Percentiles rank a stretch among this genome's conserved stretches.
Evolutionary conservation across 2,329 filamentous ascomycete genomes (phyloP).

Genomic region (Falciphora oryzae): DNA sequence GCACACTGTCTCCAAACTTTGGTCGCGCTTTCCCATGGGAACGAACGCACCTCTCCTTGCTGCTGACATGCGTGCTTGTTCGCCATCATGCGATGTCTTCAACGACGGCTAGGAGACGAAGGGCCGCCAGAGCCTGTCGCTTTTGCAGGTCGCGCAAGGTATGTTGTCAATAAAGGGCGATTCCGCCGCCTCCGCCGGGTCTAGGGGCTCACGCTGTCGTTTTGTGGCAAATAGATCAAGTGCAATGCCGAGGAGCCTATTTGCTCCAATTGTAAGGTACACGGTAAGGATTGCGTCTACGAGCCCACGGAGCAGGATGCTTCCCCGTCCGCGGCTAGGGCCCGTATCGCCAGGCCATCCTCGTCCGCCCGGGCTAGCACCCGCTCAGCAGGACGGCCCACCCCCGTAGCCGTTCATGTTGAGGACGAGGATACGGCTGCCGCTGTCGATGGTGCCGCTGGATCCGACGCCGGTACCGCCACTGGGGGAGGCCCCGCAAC

Average conservation of each 20-base stretch:
- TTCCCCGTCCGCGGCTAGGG: no score
- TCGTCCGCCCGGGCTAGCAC: not conserved
- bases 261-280: conserved; percentile 17
- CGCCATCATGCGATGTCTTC: no score
- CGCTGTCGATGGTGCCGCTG: not conserved
- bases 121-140: conserved; percentile 10
- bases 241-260: conserved; percentile 11
- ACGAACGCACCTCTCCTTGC: no score
- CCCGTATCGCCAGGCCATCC: conserved; percentile 13
- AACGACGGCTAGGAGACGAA: not conserved
- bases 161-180: not conserved
- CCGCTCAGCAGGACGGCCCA: conserved; percentile 2
- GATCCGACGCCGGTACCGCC: no score
- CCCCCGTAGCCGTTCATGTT: conserved; percentile 15
- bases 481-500: no score
- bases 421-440: conserved; percentile 22
- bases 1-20: no score
- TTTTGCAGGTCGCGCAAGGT: conserved; percentile 13
- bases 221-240: conserved; percentile 4
- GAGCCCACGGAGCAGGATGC: conserved; percentile 15
- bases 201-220: no score
- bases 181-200: no score
- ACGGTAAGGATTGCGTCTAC: conserved; percentile 38
- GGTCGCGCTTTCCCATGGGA: no score
- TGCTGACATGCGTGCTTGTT: no score